Conservation (phyloP, 768 basidiomycete species). For the Kwoniella dendrophila region DNA sequence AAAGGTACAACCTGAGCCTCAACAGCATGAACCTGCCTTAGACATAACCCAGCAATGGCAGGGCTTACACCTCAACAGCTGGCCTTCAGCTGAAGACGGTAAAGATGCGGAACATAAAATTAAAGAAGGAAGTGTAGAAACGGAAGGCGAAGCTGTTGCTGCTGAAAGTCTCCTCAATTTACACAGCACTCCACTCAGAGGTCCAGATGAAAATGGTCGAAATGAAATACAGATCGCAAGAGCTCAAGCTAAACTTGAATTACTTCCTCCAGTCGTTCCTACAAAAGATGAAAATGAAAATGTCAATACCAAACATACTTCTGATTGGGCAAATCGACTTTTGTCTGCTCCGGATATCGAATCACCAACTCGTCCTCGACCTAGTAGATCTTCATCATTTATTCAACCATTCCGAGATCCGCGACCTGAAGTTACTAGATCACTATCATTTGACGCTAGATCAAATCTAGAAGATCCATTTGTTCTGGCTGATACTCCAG, state of each 20-base stretch:
- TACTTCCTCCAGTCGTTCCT: not conserved
- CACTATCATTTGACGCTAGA: constrained; percentile 12
- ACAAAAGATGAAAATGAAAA: not conserved
- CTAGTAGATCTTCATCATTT: constrained; percentile 18
- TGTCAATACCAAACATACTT: not conserved
- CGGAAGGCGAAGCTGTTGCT: constrained; percentile 19
- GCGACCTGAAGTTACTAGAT: constrained; percentile 25
- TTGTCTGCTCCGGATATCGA: constrained; percentile 14
- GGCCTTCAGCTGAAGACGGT: not conserved
- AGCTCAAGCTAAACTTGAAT: not conserved
- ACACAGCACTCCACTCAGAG: constrained; percentile 23
- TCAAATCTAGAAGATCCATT: constrained; percentile 15
- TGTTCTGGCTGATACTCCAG: constrained; percentile 1
- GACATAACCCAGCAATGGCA: constrained; percentile 19
- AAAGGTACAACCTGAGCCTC: not conserved
- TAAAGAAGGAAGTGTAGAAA: constrained; percentile 14
- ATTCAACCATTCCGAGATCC: constrained; percentile 27
- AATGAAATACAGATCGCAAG: constrained; percentile 15
- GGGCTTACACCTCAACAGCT: constrained; percentile 1
- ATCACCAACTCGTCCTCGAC: constrained; percentile 12
- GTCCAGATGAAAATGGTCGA: constrained; percentile 9
- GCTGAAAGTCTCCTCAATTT: constrained; percentile 25
- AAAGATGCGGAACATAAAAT: not conserved
- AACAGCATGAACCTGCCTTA: constrained; percentile 16
- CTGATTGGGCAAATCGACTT: not conserved